phyloP scores from a whole-genome alignment of 768 basidiomycete species.

The Boletus patriciae region DNA sequence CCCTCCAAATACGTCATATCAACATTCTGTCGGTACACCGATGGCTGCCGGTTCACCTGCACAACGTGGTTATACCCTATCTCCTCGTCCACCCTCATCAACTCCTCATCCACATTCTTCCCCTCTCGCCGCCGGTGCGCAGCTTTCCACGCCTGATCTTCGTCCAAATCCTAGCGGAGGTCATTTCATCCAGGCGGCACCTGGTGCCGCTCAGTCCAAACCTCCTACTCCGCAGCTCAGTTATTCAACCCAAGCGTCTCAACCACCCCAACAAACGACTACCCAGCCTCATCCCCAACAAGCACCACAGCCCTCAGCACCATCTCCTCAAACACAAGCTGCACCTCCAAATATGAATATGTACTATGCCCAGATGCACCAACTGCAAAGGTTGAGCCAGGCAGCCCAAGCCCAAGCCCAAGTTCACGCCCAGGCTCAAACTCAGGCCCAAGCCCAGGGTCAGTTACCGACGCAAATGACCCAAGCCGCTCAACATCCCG shows the following conservation, averaged over 20 bases:
- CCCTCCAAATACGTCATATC: constrained; percentile 21
- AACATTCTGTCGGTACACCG: constrained; percentile 19
- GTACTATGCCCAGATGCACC: constrained; percentile 21
- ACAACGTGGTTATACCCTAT: constrained; percentile 36
- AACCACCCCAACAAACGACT: constrained; percentile 21
- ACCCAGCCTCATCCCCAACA: constrained; percentile 26
- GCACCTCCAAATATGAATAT: constrained; percentile 14
- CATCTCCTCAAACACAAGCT: constrained; percentile 22
- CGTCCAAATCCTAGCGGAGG: constrained; percentile 22
- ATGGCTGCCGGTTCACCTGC: constrained; percentile 30
- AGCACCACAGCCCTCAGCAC: constrained; percentile 22
- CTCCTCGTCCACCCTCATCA: constrained; percentile 35
- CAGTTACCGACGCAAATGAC: constrained; percentile 26
- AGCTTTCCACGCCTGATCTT: constrained; percentile 27
- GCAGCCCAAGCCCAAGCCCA: constrained; percentile 26
- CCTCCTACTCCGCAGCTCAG: constrained; percentile 31
- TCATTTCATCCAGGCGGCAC: constrained; percentile 31
- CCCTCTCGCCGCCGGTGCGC: constrained; percentile 30
- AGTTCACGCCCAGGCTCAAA: constrained; percentile 21
- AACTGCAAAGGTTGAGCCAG: constrained; percentile 21
- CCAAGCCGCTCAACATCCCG: constrained; percentile 28
- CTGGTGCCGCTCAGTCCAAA: constrained; percentile 26
- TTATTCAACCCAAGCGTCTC: constrained; percentile 22
- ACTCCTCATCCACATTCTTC: constrained; percentile 31
- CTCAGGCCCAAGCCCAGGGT: constrained; percentile 23